Evolutionary conservation across 345 rosid species (phyloP).

Genomic region (Gossypium australe): DNA sequence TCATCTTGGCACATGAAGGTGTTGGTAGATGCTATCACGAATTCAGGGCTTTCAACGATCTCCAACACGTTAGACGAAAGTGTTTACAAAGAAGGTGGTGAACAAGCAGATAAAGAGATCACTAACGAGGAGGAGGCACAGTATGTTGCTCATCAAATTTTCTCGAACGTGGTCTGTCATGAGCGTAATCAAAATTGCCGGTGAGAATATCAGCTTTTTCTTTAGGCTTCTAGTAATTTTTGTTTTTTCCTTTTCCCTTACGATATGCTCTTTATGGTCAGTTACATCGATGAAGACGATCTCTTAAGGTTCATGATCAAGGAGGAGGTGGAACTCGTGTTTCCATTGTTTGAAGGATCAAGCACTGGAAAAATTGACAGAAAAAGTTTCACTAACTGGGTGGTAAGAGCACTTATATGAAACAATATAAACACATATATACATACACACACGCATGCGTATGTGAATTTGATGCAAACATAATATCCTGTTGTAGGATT

Average conservation of each 20-base stretch:
- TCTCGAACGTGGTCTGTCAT: conserved; percentile 48
- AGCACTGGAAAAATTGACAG: conserved; percentile 51
- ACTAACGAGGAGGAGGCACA: conserved; percentile 79
- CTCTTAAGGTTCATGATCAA: conserved; percentile 72
- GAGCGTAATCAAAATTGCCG: conserved; percentile 11
- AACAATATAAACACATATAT: background rate
- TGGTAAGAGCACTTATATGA: conserved; percentile 41
- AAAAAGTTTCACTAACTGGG: conserved; percentile 68
- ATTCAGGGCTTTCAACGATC: conserved; percentile 60
- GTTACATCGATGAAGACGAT: conserved; percentile 70
- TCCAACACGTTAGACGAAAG: conserved; percentile 62
- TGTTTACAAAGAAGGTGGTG: conserved; percentile 26
- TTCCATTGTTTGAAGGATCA: conserved; percentile 56
- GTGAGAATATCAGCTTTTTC: conserved; percentile 34
- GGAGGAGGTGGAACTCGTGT: conserved; percentile 78
- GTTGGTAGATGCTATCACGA: conserved; percentile 65
- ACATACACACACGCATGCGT: background rate
- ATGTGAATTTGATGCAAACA: too few species aligned
- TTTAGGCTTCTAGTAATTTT: background rate
- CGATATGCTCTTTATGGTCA: conserved; percentile 20
- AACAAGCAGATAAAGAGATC: conserved; percentile 51
- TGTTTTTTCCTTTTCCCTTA: conserved; percentile 1
- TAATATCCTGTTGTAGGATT: background rate
- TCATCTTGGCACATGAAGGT: conserved; percentile 95
- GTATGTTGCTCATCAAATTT: conserved; percentile 60